A percentile compares a stretch with the other conserved stretches of the same genome.
Evolutionary conservation across 2,329 filamentous ascomycete species (phyloP).

Genomic region (Pseudocercospora vitis): DNA sequence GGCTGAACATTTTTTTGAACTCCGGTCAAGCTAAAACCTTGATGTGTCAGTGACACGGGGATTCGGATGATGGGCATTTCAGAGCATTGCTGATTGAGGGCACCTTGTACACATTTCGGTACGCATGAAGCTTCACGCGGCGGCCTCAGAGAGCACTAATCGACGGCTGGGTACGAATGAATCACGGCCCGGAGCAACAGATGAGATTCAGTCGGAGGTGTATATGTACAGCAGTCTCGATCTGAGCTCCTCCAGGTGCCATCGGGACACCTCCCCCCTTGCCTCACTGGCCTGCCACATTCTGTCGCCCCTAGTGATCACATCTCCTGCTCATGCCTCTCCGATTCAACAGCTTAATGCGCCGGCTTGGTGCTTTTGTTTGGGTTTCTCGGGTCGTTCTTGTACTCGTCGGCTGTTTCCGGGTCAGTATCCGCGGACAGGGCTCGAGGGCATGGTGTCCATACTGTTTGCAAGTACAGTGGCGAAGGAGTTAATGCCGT

Average conservation of each 20-base stretch:
- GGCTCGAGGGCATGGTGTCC: slow-evolving; percentile 39
- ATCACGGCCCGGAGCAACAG: background rate
- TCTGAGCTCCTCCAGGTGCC: slow-evolving; percentile 3
- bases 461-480: slow-evolving; percentile 76
- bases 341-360: slow-evolving; percentile 27
- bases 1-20: too few relatives aligned
- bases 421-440: slow-evolving; percentile 5
- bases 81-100: too few relatives aligned
- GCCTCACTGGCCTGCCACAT: background rate
- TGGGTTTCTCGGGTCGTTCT: slow-evolving; percentile 93
- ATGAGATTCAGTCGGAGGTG: slow-evolving; percentile 6
- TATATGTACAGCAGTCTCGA: slow-evolving; percentile 11
- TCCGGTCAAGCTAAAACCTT: too few relatives aligned
- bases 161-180: background rate
- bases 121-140: too few relatives aligned
- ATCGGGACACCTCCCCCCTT: too few relatives aligned
- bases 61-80: too few relatives aligned
- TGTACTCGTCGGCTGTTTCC: slow-evolving; percentile 79
- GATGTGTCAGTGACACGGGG: too few relatives aligned
- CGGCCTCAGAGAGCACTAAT: background rate
- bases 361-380: slow-evolving; percentile 42
- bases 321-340: background rate
- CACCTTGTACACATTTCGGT: too few relatives aligned
- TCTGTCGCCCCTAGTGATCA: background rate
- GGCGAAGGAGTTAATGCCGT: slow-evolving; percentile 85